Percentiles rank a stretch among this genome's conserved stretches.
phyloP scores from a whole-genome alignment of 768 basidiomycete genomes.

The Hypholoma fasciculare region DNA sequence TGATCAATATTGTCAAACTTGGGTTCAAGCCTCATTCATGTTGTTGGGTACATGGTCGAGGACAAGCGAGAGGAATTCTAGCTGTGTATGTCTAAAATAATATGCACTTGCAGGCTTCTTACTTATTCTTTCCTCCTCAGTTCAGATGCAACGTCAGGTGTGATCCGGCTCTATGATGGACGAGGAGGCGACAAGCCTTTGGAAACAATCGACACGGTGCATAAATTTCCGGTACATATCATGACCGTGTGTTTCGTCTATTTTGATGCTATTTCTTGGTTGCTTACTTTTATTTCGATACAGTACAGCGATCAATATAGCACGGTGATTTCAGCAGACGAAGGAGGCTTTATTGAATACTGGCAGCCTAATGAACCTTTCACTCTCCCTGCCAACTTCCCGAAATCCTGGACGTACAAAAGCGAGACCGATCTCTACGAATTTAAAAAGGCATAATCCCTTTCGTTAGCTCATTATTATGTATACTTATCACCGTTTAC shows the following conservation, averaged over 20 bases:
- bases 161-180: constrained; percentile 89
- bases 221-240: constrained; percentile 87
- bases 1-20: constrained; percentile 97
- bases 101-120: background rate
- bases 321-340: constrained; percentile 91
- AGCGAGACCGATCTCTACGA: constrained; percentile 93
- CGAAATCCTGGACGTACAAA: constrained; percentile 88
- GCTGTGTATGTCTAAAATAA: constrained; percentile 67
- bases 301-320: constrained; percentile 92
- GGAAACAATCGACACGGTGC: constrained; percentile 73
- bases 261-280: background rate
- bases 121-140: constrained; percentile 39
- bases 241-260: constrained; percentile 66
- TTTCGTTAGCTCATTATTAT: background rate
- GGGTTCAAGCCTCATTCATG: constrained; percentile 84
- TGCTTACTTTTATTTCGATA: background rate
- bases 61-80: constrained; percentile 83
- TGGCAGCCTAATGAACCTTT: constrained; percentile 94
- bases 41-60: constrained; percentile 93
- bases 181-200: constrained; percentile 82
- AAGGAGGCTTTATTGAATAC: constrained; percentile 93
- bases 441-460: constrained; percentile 85
- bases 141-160: constrained; percentile 73
- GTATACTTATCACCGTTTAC: background rate
- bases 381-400: constrained; percentile 73